These are phyloP conservation scores for Botrytis porri DNA, from an alignment of 2,329 filamentous ascomycete species.

Conservation along the genomic window DNA sequence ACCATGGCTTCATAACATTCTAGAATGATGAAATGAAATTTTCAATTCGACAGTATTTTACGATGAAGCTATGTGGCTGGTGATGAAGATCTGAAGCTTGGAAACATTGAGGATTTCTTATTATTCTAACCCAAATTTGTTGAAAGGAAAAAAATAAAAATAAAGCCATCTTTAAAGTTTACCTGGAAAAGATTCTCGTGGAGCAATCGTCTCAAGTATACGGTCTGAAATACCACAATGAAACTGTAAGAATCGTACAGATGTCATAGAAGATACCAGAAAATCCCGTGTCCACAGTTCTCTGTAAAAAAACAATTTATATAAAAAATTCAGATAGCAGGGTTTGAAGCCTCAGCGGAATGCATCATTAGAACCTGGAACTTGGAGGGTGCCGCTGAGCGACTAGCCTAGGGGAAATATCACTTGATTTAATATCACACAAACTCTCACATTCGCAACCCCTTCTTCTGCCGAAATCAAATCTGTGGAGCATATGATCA, in stretches of 20 bases:
- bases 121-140: background rate
- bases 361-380: background rate
- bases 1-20: background rate
- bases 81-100: background rate
- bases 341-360: background rate
- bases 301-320: no score
- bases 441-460: background rate
- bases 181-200: background rate
- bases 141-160: accelerated
- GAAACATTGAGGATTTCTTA: background rate
- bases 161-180: background rate
- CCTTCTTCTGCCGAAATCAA: background rate
- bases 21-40: background rate
- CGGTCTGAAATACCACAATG: background rate
- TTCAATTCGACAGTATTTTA: background rate
- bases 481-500: no score
- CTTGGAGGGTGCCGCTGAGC: background rate
- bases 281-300: background rate
- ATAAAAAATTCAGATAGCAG: no score
- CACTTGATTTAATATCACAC: background rate
- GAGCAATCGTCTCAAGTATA: background rate
- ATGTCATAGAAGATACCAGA: background rate
- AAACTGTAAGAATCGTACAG: background rate
- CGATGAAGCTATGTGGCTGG: background rate
- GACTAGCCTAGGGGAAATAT: background rate